A percentile compares a stretch with the other conserved stretches of the same genome.
Evolutionary conservation across 2,329 filamentous ascomycete species (phyloP).

Genomic region (Rhynchosporium graminicola): DNA sequence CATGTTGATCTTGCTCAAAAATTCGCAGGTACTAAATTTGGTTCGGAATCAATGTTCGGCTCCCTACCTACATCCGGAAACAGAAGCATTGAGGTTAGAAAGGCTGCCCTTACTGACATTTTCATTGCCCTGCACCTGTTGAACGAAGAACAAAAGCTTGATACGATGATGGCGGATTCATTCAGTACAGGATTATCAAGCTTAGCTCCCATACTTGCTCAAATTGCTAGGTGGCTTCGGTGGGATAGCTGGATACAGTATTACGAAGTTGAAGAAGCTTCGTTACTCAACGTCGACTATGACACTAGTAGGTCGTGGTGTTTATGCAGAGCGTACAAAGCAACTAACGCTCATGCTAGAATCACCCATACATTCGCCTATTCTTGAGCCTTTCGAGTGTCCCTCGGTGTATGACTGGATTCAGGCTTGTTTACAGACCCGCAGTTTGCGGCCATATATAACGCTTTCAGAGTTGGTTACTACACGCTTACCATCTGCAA

Average conservation of each 20-base stretch:
- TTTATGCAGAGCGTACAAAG: neutral
- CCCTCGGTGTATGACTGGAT: slow-evolving; percentile 62
- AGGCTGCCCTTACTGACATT: slow-evolving; percentile 64
- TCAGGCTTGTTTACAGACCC: slow-evolving; percentile 43
- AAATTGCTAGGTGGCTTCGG: slow-evolving; percentile 79
- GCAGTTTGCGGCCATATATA: slow-evolving; percentile 46
- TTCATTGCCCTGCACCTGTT: slow-evolving; percentile 80
- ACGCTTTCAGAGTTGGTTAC: slow-evolving; percentile 52
- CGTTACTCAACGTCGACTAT: slow-evolving; percentile 54
- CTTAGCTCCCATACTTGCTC: slow-evolving; percentile 74
- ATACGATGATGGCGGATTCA: slow-evolving; percentile 56
- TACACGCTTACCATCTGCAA: slow-evolving; percentile 29
- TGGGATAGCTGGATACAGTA: slow-evolving; percentile 67
- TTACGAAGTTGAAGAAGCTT: slow-evolving; percentile 61
- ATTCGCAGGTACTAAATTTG: slow-evolving; percentile 63
- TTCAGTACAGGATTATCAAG: slow-evolving; percentile 48
- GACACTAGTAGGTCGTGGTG: slow-evolving; percentile 48
- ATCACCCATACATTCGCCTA: slow-evolving; percentile 31
- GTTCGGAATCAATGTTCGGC: slow-evolving; percentile 56
- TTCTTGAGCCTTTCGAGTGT: slow-evolving; percentile 53
- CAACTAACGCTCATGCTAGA: slow-evolving; percentile 17
- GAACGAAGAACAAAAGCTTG: slow-evolving; percentile 86
- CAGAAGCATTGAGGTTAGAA: slow-evolving; percentile 56
- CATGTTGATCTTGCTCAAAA: slow-evolving; percentile 62
- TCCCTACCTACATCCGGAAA: slow-evolving; percentile 64